These are phyloP conservation scores for Alternaria novae-zelandiae DNA, from an alignment of 2,329 filamentous ascomycete species.

Conservation along the genomic window DNA sequence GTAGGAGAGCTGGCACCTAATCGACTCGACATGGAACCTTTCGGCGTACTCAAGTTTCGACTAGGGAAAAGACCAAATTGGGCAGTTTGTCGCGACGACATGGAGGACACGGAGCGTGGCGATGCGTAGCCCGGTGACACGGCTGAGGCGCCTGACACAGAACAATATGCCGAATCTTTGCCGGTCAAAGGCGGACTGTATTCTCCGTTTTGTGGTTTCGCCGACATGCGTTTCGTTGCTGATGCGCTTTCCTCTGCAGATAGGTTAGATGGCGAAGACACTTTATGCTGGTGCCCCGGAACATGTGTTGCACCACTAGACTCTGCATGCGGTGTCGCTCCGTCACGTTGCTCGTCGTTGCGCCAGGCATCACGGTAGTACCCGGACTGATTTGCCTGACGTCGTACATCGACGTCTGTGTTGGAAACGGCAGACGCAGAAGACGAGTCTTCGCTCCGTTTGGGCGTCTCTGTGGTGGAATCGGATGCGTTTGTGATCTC, in stretches of 20 bases:
- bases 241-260: slow-evolving; percentile 17
- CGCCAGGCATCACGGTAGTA: slow-evolving; percentile 32
- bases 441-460: slow-evolving; percentile 23
- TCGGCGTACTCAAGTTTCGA: slow-evolving; percentile 40
- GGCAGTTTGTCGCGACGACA: slow-evolving; percentile 38
- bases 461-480: slow-evolving; percentile 27
- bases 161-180: slow-evolving; percentile 50
- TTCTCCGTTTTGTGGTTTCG: slow-evolving; percentile 23
- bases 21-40: slow-evolving; percentile 38
- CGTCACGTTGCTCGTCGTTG: slow-evolving; percentile 25
- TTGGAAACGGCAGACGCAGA: slow-evolving; percentile 14
- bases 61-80: slow-evolving; percentile 47
- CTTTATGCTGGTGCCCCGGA: slow-evolving; percentile 21
- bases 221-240: slow-evolving; percentile 13
- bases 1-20: slow-evolving; percentile 35
- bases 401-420: slow-evolving; percentile 26
- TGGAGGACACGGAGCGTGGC: slow-evolving; percentile 39
- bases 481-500: slow-evolving; percentile 25
- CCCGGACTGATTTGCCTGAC: slow-evolving; percentile 22
- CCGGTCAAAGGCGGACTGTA: slow-evolving; percentile 43
- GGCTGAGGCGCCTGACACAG: slow-evolving; percentile 43
- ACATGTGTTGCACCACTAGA: slow-evolving; percentile 17
- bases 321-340: slow-evolving; percentile 17
- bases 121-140: slow-evolving; percentile 34
- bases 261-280: slow-evolving; percentile 15